A percentile compares a stretch with the other conserved stretches of the same genome.
These are phyloP conservation scores for Jaapia argillacea DNA, from an alignment of 768 basidiomycete species.

Conservation along the genomic window DNA sequence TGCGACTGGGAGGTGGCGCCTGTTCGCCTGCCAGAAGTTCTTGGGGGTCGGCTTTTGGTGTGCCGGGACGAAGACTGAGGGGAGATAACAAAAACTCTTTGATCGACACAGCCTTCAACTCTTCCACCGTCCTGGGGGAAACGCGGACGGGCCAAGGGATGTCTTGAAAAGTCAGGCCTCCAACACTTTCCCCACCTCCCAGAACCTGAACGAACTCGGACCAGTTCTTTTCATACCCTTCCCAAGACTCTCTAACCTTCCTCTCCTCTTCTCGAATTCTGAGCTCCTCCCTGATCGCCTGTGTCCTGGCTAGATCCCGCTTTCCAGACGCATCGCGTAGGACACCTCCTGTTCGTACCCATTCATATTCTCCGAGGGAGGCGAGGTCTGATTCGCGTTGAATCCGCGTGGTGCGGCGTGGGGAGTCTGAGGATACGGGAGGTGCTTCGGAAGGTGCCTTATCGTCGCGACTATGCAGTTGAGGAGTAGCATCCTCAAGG, in stretches of 20 bases:
- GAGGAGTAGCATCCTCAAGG: too few species aligned
- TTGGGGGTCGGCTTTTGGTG: too few species aligned
- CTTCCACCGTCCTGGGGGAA: too few species aligned
- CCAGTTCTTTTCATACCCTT: slow-evolving; percentile 47
- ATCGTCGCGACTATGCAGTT: too few species aligned
- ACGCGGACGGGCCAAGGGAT: slow-evolving; percentile 63
- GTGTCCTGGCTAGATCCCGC: slow-evolving; percentile 41
- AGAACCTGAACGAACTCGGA: slow-evolving; percentile 23
- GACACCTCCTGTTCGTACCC: slow-evolving; percentile 50
- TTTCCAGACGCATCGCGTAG: slow-evolving; percentile 39
- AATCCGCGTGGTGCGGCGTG: slow-evolving; percentile 7
- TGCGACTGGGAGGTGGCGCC: too few species aligned
- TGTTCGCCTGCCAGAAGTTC: too few species aligned
- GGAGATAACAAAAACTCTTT: too few species aligned
- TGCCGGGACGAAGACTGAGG: too few species aligned
- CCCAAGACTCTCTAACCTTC: slow-evolving; percentile 31
- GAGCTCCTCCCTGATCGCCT: slow-evolving; percentile 37
- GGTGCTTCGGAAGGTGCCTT: too few species aligned
- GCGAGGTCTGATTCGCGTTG: slow-evolving; percentile 31
- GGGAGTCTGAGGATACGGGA: too few species aligned
- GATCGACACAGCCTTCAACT: too few species aligned
- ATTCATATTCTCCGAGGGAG: slow-evolving; percentile 42
- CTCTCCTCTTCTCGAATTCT: slow-evolving; percentile 32
- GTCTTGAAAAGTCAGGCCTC: slow-evolving; percentile 32
- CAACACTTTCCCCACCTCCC: slow-evolving; percentile 10